Evolutionary conservation across 2,329 filamentous ascomycete genomes (phyloP), one percentile per base, ranked within the genome.

Genomic region (Alternaria metachromatica): DNA sequence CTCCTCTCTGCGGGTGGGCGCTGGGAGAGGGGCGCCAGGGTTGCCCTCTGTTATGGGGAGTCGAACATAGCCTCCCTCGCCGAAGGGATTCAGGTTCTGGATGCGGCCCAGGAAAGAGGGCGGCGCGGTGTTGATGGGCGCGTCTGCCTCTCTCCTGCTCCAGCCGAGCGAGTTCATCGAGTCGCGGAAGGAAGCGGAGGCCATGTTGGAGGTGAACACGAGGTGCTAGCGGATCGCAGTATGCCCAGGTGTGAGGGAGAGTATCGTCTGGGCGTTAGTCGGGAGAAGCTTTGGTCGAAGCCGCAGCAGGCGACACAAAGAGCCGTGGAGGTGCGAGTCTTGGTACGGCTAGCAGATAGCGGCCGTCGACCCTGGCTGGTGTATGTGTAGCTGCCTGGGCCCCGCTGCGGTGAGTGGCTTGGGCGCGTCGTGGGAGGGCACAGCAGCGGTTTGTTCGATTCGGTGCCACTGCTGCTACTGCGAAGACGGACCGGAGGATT

Each of bases 111-210:
- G 81, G 59, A 98, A 84, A 26, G 93, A 91, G 66, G 88, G 90
- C 76, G 89, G 87, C 72, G 89, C 85, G 51, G 91, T 96, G 81
- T 88, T 92, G 74, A 91, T 90, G 68, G 93, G 89, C 58, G 91
- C 84, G 76, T 96, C 92, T 69, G 88, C 81, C 62, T 94, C 91
- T 76, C 95, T 89, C 73, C 95, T 91, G 76, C 93, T 93, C 96
- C 96, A 98, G 65, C 96, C 96, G 75, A 98, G 83, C 63, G 93
- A 96, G 85, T 93, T 96, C 86, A 98, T 94, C 21, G 93, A 96
- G 82, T 97, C 93, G 79, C 94, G 89, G 81, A 99, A 98, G 50
- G 93, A 92, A 71, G 89, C 86, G 70, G 94, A 95, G 65, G 94
- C 92, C 94, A 97, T 97, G 67, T 55, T 62, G 60, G 56, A 23